These are phyloP conservation scores for Fusarium torreyae DNA, from an alignment of 2,329 filamentous ascomycete genomes.

Conservation along the genomic window DNA sequence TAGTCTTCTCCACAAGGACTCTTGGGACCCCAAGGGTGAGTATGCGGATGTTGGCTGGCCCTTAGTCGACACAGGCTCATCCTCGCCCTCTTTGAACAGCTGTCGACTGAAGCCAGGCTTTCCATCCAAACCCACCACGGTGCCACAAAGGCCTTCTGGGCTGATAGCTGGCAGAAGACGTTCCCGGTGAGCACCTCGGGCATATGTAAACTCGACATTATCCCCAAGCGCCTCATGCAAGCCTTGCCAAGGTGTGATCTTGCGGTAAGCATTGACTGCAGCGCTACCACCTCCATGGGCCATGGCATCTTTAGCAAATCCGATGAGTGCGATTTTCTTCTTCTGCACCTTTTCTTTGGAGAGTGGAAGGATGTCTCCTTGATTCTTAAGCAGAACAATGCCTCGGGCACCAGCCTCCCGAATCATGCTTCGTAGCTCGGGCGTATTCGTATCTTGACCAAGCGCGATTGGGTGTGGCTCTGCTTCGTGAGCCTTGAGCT, in stretches of 20 bases:
- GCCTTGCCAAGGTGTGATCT: slow-evolving; percentile 52
- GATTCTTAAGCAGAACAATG: slow-evolving; percentile 76
- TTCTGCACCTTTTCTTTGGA: slow-evolving; percentile 43
- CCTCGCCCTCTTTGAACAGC: slow-evolving; percentile 43
- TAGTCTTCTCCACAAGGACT: slow-evolving; percentile 45
- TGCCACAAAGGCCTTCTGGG: slow-evolving; percentile 35
- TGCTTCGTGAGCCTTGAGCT: slow-evolving; percentile 41
- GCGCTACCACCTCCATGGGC: slow-evolving; percentile 54
- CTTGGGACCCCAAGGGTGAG: slow-evolving; percentile 46
- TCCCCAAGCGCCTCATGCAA: slow-evolving; percentile 45
- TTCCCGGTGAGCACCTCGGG: slow-evolving; percentile 45
- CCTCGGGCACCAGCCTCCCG: slow-evolving; percentile 59
- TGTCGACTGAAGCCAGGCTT: slow-evolving; percentile 50
- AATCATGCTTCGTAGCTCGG: slow-evolving; percentile 47
- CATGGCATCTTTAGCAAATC: slow-evolving; percentile 52
- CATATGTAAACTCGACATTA: slow-evolving; percentile 43
- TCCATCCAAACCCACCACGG: slow-evolving; percentile 48
- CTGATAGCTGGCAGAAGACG: slow-evolving; percentile 37
- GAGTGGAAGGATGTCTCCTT: slow-evolving; percentile 68
- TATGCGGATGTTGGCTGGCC: slow-evolving; percentile 42
- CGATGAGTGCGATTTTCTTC: slow-evolving; percentile 52
- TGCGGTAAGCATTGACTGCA: slow-evolving; percentile 52
- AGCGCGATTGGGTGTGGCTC: slow-evolving; percentile 13
- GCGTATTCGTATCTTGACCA: slow-evolving; percentile 33
- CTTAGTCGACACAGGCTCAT: slow-evolving; percentile 34